Evolutionary conservation across 495 filamentous ascomycete genomes (phyloP), one percentile per base, ranked within the genome.

Genomic region (Trypethelium eluteriae): DNA sequence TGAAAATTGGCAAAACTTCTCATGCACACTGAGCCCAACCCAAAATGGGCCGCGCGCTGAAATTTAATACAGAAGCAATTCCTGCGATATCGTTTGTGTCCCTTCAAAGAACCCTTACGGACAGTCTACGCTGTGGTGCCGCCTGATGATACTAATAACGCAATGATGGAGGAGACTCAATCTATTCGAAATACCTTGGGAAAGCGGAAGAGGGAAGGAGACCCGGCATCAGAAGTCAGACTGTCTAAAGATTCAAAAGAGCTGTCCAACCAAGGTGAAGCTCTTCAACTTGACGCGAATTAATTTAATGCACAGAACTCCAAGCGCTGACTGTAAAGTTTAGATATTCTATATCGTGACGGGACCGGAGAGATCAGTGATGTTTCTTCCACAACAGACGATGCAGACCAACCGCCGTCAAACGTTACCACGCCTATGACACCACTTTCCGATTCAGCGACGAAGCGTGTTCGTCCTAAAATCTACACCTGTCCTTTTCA

Each of bases 401-500:
- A 59, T 35, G 14, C 7, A 34, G 53, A 36, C 14, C 25, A 59
- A 7, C 53, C 34, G 25, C 53, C 7, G n/a, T 59, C 53, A 35
- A 10, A 7, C 7, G 53, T 59, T 6, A 59, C 53, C 10, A 59
- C 53, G 32, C 53, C 53, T 5, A 3, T 59, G 36, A 59, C 53
- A 34, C 53, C 53, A 59, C 14, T 14, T 39, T 66, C 59, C n/a
- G 32, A 59, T 9, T 7, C 7, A 36, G 11, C 14, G 9, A 41
- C 38, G 9, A 63, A 63, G 34, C 34, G 41, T 38, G 11, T 41
- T n/a, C 66, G 69, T 12, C 68, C 63, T 62, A 94, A 93, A 77
- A 90, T 83, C 32, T 85, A 88, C 70, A 76, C 74, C 49, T 96
- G 92, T 76, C 82, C 84, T 2, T 84, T 83, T 69, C 81, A 85